Percentiles rank a stretch among this genome's conserved stretches.
Evolutionary conservation across 306 rosid genomes (phyloP).

Genomic region (Inga oerstediana): DNA sequence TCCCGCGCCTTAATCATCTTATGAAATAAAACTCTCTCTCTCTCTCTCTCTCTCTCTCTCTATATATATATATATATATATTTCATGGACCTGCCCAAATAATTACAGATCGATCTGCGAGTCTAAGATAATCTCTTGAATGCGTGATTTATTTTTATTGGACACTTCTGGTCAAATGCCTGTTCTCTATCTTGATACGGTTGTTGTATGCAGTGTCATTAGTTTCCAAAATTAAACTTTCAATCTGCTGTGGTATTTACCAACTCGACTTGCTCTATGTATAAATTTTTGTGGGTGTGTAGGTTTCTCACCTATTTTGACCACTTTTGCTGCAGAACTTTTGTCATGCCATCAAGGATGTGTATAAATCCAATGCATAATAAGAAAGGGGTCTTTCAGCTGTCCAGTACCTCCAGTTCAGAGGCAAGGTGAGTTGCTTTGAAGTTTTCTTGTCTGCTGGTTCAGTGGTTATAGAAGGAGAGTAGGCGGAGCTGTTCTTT

Average conservation of each 20-base stretch:
- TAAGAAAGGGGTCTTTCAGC: constrained; percentile 84
- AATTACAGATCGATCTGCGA: not conserved
- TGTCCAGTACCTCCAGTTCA: constrained; percentile 49
- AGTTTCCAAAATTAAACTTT: not conserved
- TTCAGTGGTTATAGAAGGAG: constrained; percentile 11
- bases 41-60: not conserved
- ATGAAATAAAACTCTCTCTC: not conserved
- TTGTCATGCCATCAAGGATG: constrained; percentile 96
- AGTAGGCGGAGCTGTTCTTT: not conserved
- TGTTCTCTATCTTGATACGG: not conserved
- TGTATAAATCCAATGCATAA: constrained; percentile 93
- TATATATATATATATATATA: too few relatives aligned
- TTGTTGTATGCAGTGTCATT: not conserved
- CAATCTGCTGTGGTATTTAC: not conserved
- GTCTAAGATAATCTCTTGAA: not conserved
- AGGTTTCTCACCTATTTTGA: constrained; percentile 3
- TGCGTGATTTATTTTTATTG: not conserved
- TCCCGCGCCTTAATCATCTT: not conserved
- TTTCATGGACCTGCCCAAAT: not conserved
- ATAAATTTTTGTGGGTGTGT: not conserved
- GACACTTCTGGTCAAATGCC: not conserved
- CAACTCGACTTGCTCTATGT: not conserved
- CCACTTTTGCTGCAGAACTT: constrained; percentile 62
- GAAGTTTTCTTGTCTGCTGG: constrained; percentile 8
- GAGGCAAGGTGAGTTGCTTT: constrained; percentile 65